Conservation (phyloP, 305 asterid genomes). For the Rubia tinctorum region DNA sequence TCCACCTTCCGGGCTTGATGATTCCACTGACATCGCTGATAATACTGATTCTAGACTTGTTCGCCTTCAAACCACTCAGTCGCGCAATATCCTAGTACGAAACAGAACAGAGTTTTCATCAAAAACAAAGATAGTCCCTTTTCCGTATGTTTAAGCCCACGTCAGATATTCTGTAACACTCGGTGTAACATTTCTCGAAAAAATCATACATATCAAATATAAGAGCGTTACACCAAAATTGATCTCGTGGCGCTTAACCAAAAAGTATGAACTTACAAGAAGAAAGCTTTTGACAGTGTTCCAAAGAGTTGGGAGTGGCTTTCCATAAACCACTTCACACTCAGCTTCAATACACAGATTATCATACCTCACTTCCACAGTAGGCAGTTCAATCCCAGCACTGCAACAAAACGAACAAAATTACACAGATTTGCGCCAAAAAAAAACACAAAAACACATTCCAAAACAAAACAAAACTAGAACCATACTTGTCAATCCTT, state of each 20-base stretch:
- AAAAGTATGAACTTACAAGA: constrained; percentile 29
- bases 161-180: not conserved
- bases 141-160: not conserved
- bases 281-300: constrained; percentile 47
- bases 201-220: too few species aligned
- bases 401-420: constrained; percentile 22
- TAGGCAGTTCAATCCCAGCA: constrained; percentile 60
- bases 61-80: constrained; percentile 47
- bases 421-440: not conserved
- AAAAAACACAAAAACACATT: not conserved
- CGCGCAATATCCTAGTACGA: constrained; percentile 40
- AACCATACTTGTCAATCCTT: constrained; percentile 52
- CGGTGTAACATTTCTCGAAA: not conserved
- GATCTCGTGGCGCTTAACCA: not conserved
- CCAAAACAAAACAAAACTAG: not conserved
- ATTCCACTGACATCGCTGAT: constrained; percentile 52
- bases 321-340: constrained; percentile 74
- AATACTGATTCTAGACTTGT: constrained; percentile 48
- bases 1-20: constrained; percentile 67
- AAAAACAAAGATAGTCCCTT: not conserved
- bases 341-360: constrained; percentile 58
- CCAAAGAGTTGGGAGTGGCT: constrained; percentile 90
- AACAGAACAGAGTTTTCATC: not conserved
- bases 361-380: constrained; percentile 64
- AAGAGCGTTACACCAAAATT: too few species aligned